Evolutionary conservation across 164 flowering plant species (phyloP), one percentile per base, ranked within the genome.

Genomic region (Aristolochia fimbriata): DNA sequence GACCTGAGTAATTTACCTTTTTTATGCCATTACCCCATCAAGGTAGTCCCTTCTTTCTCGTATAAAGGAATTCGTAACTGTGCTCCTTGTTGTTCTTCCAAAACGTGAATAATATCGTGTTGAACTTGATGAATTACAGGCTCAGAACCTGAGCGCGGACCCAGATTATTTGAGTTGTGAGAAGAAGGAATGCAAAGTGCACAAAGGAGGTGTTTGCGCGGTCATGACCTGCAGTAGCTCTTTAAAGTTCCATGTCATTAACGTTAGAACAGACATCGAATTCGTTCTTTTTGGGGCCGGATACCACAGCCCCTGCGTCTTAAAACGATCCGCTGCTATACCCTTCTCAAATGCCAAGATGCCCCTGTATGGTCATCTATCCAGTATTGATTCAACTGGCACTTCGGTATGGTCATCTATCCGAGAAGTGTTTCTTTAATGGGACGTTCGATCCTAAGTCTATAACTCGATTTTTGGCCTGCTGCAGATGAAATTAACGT

Each of bases 11-110:
- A 49, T 3, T 87, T 81, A 60, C 96, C 93, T 22, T 87, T 88
- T 58, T 82, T 88, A 13, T 86, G 96, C 65, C 96, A 86, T 67
- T 88, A 88, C 70, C 96, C 96, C 53, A 87, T 84, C 25, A 88
- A 88, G 93, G 96, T 89, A 31, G 37, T 7, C 74, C 61, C 7
- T 7, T 31, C 37, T 31, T 31, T 31, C 37, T 31, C 37, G 3
- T 7, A 31, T 31, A 31, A 31, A 31, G 37, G 37, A 31, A 31
- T 31, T 31, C 37, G 7, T 31, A 31, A 31, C 7, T 31, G 3
- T 7, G 3, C 7, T 7, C 7, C 37, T 3, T 7, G 7, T 31
- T 31, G 3, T 31, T 31, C 7, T 31, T 7, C 37, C 37, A 7
- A 31, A 31, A 31, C 37, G 37, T 31, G 37, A 31, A n/a, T n/a